Conservation (phyloP, 2,329 filamentous ascomycete genomes). For the Dissoconium aciculare region DNA sequence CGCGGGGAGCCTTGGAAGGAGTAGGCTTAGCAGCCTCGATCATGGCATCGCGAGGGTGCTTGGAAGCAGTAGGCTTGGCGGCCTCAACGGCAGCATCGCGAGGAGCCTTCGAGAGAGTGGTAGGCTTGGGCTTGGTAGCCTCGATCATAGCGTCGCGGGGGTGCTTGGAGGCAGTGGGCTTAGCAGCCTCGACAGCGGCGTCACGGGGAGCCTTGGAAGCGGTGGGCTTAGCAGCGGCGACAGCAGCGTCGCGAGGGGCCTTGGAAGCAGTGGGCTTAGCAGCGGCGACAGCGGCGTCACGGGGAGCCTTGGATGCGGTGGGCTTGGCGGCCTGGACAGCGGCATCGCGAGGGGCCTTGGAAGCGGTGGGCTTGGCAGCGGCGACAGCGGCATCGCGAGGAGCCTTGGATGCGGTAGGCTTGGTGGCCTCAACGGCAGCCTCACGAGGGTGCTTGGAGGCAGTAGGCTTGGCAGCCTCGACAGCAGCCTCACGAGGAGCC, state of each 20-base stretch:
- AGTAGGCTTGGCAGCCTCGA: background rate
- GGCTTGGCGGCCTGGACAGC: background rate
- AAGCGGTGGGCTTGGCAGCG: slow-evolving; percentile 1
- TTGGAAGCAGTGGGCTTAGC: background rate
- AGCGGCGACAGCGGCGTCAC: background rate
- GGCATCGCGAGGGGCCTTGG: background rate
- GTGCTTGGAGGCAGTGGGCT: background rate
- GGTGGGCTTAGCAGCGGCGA: background rate
- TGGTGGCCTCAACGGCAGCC: background rate
- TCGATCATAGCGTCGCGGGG: background rate
- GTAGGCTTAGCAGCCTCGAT: background rate
- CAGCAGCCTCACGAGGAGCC: background rate
- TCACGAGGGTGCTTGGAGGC: background rate
- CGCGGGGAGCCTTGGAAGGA: background rate
- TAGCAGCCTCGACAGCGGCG: background rate
- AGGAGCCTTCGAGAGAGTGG: background rate
- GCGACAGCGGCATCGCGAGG: background rate
- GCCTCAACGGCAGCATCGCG: background rate
- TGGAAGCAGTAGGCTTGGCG: background rate
- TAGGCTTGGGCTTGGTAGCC: background rate
- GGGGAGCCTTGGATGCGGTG: background rate
- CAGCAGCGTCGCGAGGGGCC: background rate
- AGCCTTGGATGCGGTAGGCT: background rate
- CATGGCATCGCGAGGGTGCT: background rate
- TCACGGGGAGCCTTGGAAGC: background rate